These are phyloP conservation scores for Panicum miliaceum DNA, from an alignment of 176 grass and related monocot genomes.

Conservation along the genomic window DNA sequence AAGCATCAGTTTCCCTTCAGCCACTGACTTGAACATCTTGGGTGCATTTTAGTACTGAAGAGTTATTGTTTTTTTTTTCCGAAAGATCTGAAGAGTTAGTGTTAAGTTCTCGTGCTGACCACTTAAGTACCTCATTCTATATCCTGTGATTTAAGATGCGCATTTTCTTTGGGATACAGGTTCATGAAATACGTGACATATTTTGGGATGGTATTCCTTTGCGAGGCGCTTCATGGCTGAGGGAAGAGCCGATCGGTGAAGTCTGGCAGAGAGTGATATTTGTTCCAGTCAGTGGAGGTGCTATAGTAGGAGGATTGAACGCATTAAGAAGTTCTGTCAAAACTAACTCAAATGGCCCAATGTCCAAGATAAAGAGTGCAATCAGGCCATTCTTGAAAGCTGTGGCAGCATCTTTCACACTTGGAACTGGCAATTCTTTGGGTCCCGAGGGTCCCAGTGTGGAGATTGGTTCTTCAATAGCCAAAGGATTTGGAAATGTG, in stretches of 20 bases:
- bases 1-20: not conserved
- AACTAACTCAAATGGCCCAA: slow-evolving; percentile 37
- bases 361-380: slow-evolving; percentile 50
- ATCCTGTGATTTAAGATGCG: slow-evolving; percentile 16
- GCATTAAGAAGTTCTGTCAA: slow-evolving; percentile 55
- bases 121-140: slow-evolving; percentile 23
- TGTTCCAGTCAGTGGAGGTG: slow-evolving; percentile 70
- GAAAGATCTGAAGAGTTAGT: not conserved
- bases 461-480: slow-evolving; percentile 89
- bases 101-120: not conserved
- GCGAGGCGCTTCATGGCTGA: slow-evolving; percentile 75
- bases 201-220: slow-evolving; percentile 83
- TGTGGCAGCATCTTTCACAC: slow-evolving; percentile 78
- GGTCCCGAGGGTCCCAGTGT: slow-evolving; percentile 96
- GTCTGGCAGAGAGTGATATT: slow-evolving; percentile 84
- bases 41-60: slow-evolving; percentile 15
- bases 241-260: slow-evolving; percentile 72
- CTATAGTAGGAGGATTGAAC: slow-evolving; percentile 81
- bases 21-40: not conserved
- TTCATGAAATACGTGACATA: slow-evolving; percentile 85
- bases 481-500: slow-evolving; percentile 81
- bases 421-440: slow-evolving; percentile 92
- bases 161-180: slow-evolving; percentile 50
- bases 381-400: slow-evolving; percentile 79
- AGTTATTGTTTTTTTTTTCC: slow-evolving; percentile 3